Evolutionary conservation across 352 stramenopile species (phyloP).

Genomic region (Globisporangium cylindrosporum): DNA sequence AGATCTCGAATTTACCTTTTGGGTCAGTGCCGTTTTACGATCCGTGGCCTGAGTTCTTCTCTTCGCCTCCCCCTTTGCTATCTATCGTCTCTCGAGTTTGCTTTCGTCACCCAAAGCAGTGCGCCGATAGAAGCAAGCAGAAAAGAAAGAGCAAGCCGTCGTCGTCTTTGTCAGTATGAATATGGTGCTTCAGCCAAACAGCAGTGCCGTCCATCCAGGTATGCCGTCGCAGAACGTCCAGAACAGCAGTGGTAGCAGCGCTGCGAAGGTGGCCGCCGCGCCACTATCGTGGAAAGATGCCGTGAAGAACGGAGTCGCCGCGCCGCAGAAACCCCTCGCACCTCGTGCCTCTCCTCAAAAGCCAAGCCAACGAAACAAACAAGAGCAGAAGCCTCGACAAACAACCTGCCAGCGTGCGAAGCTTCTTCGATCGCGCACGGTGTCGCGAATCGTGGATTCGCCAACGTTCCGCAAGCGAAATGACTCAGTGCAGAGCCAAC

Average conservation of each 20-base stretch:
- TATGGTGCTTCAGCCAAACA: slow-evolving; percentile 13
- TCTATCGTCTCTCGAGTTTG: background rate
- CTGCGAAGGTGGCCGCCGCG: background rate
- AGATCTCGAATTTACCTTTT: slow-evolving; percentile 7
- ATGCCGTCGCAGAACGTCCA: background rate
- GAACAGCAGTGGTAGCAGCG: background rate
- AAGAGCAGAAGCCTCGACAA: slow-evolving; percentile 12
- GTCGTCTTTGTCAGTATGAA: slow-evolving; percentile 1
- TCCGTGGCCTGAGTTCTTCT: background rate
- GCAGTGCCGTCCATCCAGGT: background rate
- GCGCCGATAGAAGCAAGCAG: slow-evolving; percentile 1
- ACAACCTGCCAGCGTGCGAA: slow-evolving; percentile 23
- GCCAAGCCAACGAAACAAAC: background rate
- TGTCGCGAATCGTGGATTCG: slow-evolving; percentile 33
- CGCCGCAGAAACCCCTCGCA: slow-evolving; percentile 13
- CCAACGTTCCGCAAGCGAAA: slow-evolving; percentile 28
- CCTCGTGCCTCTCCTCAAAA: slow-evolving; percentile 11
- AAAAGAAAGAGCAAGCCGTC: background rate
- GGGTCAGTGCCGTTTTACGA: background rate
- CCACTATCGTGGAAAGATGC: slow-evolving; percentile 43
- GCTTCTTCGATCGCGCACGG: slow-evolving; percentile 32
- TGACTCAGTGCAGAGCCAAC: slow-evolving; percentile 18
- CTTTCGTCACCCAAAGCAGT: slow-evolving; percentile 5
- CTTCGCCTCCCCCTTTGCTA: background rate
- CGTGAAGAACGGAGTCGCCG: slow-evolving; percentile 25